Base-by-base conservation (phyloP, 805 yeast species). In the Lachancea dasiensis region DNA sequence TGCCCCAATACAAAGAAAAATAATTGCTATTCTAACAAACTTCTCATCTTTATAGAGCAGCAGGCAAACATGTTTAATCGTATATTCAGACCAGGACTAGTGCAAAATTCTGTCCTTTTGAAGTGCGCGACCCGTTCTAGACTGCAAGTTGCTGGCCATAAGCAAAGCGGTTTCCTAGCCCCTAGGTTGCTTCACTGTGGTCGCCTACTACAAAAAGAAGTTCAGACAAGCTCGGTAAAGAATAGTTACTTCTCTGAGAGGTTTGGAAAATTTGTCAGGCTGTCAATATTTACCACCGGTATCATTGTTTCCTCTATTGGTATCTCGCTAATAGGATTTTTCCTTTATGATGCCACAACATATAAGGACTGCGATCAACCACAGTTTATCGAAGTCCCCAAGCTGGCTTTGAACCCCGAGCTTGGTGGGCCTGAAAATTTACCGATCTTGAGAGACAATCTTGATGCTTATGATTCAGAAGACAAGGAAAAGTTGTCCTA, bases 401-500 rank as follows among this genome's bases (percentile, higher is more conserved):
- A 63, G 15, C 60, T 66, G 17, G 81, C 84, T 1, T 52, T 79
- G 34, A 50, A 67, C 27, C 84, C 86, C 21, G 63, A 65, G 27
- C 52, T 51, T 6, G 86, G 86, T 5, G 87, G 87, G 3, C 86
- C 86, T 16, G 83, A 80, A 52, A 77, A 81, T 48, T 61, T 81
- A 41, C 86, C 85, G 1, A 72, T 80, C 20, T 63, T 77, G 44
- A 68, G 68, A 26, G 66, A 71, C 24, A 72, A 70, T 42, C 58
- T 80, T 38, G 86, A 79, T 49, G 73, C 75, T 27, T 70, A 66
- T 43, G 86, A 80, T 51, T 57, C 63, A 19, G 67, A 63, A 15
- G 68, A 58, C n/a, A 72, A 70, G 46, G 70, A 68, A 39, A 48
- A 58, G n/a, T 42, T 64, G 7, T 64, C 68, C 41, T 69, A 62